Evolutionary conservation across 768 basidiomycete species (phyloP), one percentile per base, ranked within the genome.

Genomic region (Cystobasidium onofrii): DNA sequence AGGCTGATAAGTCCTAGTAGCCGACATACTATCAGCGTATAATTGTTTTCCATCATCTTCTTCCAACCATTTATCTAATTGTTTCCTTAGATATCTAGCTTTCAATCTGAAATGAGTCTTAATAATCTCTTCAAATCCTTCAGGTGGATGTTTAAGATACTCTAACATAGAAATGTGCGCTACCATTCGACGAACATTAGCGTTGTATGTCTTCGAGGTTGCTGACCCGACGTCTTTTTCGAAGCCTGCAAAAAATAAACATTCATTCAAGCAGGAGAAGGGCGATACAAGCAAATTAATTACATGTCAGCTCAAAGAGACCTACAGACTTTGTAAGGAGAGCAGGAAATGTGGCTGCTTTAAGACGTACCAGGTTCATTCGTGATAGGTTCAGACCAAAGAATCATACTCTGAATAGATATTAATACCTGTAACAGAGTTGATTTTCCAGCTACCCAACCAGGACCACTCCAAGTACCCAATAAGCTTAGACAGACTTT

Each of bases 371-470:
- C 36, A 10, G 94, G 91, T 78, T 92, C 93, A 23, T 95, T 94
- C 75, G 90, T 93, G 29, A 96, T 83, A 76, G 69, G 69, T 34
- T 71, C 69, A n/a, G 69, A 29, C 36, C 69, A 71, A 36, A 71
- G 55, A 33, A 96, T 95, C 90, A 97, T 92, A 18, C 91, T 92
- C 83, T 96, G 94, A 36, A 97, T 94, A 18, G 92, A 94, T 44
- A 96, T 90, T 50, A 97, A 31, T 29, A 87, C 90, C 83, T 95
- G 93, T 2, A 95, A 84, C 62, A 97, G 82, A 4, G 93, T 96
- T 7, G 91, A 93, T 80, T 88, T 89, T 27, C 94, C 93, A 1
- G 91, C 79, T 54, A 93, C 85, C 94, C 93, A 96, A 27, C 94
- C 94, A 27, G 94, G 94, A 57, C 69, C 69, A 12, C 25, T 80